Conservation (phyloP, 208 protist genomes). For the Trypanosoma theileri region DNA sequence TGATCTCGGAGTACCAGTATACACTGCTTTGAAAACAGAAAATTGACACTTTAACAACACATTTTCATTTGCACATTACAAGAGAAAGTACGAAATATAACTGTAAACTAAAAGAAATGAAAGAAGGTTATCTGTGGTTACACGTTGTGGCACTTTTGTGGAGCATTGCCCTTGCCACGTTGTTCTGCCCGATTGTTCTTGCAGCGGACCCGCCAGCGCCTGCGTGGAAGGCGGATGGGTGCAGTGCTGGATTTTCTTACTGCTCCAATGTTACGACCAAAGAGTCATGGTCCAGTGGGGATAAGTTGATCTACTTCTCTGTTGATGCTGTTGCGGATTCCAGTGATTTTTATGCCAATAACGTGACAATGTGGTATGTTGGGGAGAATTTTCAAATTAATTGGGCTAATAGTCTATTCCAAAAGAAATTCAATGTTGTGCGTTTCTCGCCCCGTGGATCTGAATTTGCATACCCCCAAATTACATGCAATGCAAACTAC, state of each 20-base stretch:
- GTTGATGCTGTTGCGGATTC: slow-evolving; percentile 28
- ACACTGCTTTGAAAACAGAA: too few species aligned
- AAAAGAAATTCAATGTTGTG: slow-evolving; percentile 41
- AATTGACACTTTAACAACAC: too few species aligned
- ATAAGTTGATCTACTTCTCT: slow-evolving; percentile 30
- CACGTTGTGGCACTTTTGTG: background rate
- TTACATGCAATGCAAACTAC: slow-evolving; percentile 24
- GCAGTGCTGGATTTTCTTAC: slow-evolving; percentile 24
- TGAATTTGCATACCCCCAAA: slow-evolving; percentile 26
- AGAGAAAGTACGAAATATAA: too few species aligned
- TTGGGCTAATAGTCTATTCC: slow-evolving; percentile 28
- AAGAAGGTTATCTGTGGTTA: background rate
- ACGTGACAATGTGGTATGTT: slow-evolving; percentile 51
- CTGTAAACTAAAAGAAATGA: background rate
- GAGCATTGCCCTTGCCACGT: background rate
- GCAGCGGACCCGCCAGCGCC: slow-evolving; percentile 35
- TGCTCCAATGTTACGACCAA: slow-evolving; percentile 49
- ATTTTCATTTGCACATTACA: too few species aligned
- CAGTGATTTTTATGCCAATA: slow-evolving; percentile 3
- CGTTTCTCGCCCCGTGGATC: slow-evolving; percentile 51
- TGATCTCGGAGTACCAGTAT: too few species aligned
- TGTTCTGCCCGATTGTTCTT: background rate
- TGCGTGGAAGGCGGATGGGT: slow-evolving; percentile 29
- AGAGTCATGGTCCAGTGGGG: slow-evolving; percentile 32
- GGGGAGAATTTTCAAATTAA: slow-evolving; percentile 32